Conservation (phyloP, 192 early-diverging fungal genomes). For the Coemansia sp. region DNA sequence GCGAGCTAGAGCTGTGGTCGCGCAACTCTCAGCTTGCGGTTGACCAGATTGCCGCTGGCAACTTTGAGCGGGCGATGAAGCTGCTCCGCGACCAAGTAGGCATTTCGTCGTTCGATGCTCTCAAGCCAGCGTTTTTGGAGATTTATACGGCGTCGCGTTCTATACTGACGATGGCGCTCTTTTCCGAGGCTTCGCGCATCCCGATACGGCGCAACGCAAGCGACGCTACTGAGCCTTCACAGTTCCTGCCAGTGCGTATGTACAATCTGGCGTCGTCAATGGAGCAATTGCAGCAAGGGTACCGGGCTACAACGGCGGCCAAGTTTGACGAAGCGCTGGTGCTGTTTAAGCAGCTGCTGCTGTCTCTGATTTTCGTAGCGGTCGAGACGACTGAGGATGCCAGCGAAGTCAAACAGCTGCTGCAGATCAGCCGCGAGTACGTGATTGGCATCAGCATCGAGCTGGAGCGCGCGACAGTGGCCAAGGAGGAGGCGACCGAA, state of each 20-base stretch:
- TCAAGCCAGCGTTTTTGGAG: conserved; percentile 86
- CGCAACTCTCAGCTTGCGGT: conserved; percentile 85
- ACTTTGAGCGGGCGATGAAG: conserved; percentile 95
- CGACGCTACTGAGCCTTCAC: conserved; percentile 53
- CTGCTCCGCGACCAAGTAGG: conserved; percentile 92
- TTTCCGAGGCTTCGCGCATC: conserved; percentile 63
- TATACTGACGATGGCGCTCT: conserved; percentile 63
- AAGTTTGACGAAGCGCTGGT: conserved; percentile 80
- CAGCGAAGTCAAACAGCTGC: conserved; percentile 78
- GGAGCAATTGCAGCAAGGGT: conserved; percentile 82
- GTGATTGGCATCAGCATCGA: conserved; percentile 89
- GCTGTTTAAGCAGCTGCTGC: conserved; percentile 77
- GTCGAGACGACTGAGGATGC: conserved; percentile 67
- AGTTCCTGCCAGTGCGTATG: conserved; percentile 42
- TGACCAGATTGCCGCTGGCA: conserved; percentile 94
- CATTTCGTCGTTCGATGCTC: conserved; percentile 86
- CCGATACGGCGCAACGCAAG: conserved; percentile 70
- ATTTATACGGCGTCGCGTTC: conserved; percentile 80
- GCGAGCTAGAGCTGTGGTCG: conserved; percentile 74
- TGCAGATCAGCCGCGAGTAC: conserved; percentile 89
- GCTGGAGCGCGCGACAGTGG: conserved; percentile 67
- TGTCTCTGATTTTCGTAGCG: conserved; percentile 77
- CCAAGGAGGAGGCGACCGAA: conserved; percentile 56
- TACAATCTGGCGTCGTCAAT: conserved; percentile 50
- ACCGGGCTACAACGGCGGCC: conserved; percentile 76